A percentile compares a stretch with the other conserved stretches of the same genome.
These are phyloP conservation scores for Talaromyces adpressus DNA, from an alignment of 495 filamentous ascomycete species.

Conservation along the genomic window DNA sequence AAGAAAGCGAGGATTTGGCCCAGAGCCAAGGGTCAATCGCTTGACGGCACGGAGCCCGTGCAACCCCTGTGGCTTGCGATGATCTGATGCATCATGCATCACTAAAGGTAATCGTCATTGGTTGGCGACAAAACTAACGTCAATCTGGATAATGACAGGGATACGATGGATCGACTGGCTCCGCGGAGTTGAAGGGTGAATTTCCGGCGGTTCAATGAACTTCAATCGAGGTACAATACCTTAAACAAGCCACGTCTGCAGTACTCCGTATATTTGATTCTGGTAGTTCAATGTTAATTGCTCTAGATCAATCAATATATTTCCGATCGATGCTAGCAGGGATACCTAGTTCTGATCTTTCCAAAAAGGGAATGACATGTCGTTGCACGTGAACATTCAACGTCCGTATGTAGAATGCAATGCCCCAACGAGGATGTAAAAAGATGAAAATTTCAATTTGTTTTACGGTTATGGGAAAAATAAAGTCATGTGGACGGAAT, in stretches of 20 bases:
- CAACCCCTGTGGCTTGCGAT: conserved; percentile 1
- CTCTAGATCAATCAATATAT: background rate
- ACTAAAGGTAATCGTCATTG: background rate
- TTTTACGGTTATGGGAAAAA: background rate
- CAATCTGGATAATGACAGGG: conserved; percentile 1
- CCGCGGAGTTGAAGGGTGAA: background rate
- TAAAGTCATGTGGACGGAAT: background rate
- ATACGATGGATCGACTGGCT: background rate
- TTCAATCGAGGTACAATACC: background rate
- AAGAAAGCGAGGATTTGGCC: background rate
- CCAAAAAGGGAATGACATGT: background rate
- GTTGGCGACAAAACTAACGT: background rate
- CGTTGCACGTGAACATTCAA: background rate
- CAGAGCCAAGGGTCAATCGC: background rate
- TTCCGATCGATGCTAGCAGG: background rate
- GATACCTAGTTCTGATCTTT: background rate
- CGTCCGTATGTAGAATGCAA: background rate
- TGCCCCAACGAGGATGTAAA: background rate
- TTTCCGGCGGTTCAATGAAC: background rate
- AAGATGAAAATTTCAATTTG: background rate
- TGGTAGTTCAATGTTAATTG: background rate
- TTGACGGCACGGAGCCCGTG: background rate
- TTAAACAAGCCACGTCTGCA: background rate
- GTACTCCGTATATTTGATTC: background rate
- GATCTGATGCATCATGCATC: conserved; percentile 6